Percentiles rank a stretch among this genome's conserved stretches.
phyloP scores from a whole-genome alignment of 2,329 filamentous ascomycete species.

The Proliferodiscus dingleyae region DNA sequence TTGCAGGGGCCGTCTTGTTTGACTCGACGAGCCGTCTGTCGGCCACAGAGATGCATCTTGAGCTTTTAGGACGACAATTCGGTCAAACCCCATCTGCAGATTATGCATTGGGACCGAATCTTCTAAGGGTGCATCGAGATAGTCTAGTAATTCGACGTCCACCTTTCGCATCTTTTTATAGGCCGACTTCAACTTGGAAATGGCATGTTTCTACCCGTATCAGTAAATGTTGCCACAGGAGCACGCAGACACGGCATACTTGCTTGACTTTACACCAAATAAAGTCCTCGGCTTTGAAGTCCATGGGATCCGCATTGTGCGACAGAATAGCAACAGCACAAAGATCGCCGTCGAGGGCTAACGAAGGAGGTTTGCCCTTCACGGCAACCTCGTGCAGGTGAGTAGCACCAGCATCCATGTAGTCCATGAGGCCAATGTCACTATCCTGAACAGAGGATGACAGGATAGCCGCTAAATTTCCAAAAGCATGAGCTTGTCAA shows the following conservation, averaged over 20 bases:
- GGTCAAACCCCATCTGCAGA: constrained; percentile 10
- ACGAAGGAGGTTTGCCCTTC: neutral
- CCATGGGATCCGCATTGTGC: neutral
- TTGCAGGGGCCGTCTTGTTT: constrained; percentile 6
- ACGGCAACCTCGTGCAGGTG: neutral
- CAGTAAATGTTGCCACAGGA: neutral
- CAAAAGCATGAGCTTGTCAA: too few relatives aligned
- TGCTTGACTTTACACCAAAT: constrained; percentile 11
- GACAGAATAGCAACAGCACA: constrained; percentile 3
- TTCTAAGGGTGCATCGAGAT: neutral
- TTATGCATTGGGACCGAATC: constrained; percentile 10
- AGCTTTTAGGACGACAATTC: constrained; percentile 13
- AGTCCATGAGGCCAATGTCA: neutral
- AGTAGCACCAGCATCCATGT: neutral
- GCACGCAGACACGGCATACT: neutral
- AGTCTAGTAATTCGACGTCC: constrained; percentile 3
- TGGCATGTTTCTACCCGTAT: constrained; percentile 4
- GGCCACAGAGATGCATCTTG: neutral
- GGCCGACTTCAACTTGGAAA: constrained; percentile 7
- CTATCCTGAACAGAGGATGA: too few relatives aligned
- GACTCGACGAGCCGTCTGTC: neutral
- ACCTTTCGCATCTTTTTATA: constrained; percentile 8
- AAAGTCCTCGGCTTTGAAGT: neutral
- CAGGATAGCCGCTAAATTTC: too few relatives aligned
- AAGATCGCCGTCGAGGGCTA: neutral